These are phyloP conservation scores for Hypomyces perniciosus DNA, from an alignment of 2,329 filamentous ascomycete species.

Conservation along the genomic window DNA sequence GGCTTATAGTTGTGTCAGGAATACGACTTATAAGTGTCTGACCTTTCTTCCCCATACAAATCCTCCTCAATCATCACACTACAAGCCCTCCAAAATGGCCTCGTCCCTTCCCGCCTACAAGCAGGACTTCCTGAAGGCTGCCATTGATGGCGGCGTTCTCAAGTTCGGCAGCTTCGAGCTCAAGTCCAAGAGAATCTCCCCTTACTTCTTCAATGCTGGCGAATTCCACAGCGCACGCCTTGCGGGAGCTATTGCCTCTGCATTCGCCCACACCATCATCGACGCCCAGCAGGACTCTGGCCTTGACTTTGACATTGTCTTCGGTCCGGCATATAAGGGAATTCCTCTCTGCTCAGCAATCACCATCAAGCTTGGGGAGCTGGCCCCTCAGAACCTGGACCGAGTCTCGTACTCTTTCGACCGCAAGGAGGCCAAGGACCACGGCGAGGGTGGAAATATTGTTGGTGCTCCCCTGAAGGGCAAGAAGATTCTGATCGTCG, in stretches of 20 bases:
- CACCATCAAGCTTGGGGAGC: conserved; percentile 65
- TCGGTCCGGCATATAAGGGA: conserved; percentile 94
- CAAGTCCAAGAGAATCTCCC: conserved; percentile 86
- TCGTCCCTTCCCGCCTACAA: conserved; percentile 56
- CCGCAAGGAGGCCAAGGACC: conserved; percentile 92
- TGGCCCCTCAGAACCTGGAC: conserved; percentile 61
- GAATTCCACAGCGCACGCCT: conserved; percentile 79
- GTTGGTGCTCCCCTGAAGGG: conserved; percentile 81
- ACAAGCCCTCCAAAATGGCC: conserved; percentile 30
- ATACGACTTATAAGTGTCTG: too few relatives aligned
- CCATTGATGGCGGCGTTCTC: conserved; percentile 63
- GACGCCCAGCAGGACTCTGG: conserved; percentile 37
- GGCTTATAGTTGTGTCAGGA: too few relatives aligned
- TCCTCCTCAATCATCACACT: not conserved
- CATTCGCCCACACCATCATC: conserved; percentile 67
- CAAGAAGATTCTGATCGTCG: conserved; percentile 82
- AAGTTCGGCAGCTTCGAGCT: conserved; percentile 81
- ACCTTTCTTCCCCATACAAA: too few relatives aligned
- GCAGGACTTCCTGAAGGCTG: conserved; percentile 62
- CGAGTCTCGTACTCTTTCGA: conserved; percentile 82
- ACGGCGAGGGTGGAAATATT: conserved; percentile 90
- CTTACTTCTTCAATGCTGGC: conserved; percentile 97
- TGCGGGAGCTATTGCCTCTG: conserved; percentile 68
- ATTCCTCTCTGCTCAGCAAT: conserved; percentile 82
- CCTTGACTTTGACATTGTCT: conserved; percentile 74